Evolutionary conservation across 768 basidiomycete genomes (phyloP), one percentile per base, ranked within the genome.

Genomic region (Gelatoporia subvermispora): DNA sequence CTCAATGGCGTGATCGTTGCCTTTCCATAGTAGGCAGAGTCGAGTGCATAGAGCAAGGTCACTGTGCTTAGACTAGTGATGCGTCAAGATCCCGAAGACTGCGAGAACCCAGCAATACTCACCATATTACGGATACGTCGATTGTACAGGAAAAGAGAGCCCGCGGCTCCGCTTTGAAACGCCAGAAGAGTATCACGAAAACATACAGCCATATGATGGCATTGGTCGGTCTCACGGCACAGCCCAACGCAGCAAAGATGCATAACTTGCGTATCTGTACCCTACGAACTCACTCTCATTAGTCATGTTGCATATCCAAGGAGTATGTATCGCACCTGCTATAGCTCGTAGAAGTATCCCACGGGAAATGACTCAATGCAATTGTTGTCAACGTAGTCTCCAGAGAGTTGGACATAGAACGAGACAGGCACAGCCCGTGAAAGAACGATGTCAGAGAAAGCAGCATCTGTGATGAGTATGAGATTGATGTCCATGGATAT

Each of bases 331-430:
- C 7, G 50, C 31, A 57, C 65, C 50, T 62, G 59, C 62, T 58
- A 16, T 43, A 45, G 2, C 43, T 17, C 22, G 28, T 13, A 3
- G 51, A 35, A 1, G 51, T 2, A 51, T 77, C 69, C 87, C 87
- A 90, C 0, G 87, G 93, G 67, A 88, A 97, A 60, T 76, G 76
- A 11, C 72, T 70, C 47, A 95, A 75, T 1, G 93, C 94, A 36
- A 86, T 66, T 0, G 83, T 83, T 0, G 88, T 87, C 37, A 98
- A 68, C 0, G 90, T 82, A 0, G 93, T 93, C 61, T 99, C 96
- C 22, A 94, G 68, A 11, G 93, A 94, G 62, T 97, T 99, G 24
- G 92, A 94, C 45, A 98, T 70, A 1, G 93, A 89, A 31, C 96
- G 79, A 3, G 93, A 87, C 21, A 96, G 71, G 1, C 89, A 78